Evolutionary conservation across 768 basidiomycete species (phyloP).

Genomic region (Tricholomella constricta): DNA sequence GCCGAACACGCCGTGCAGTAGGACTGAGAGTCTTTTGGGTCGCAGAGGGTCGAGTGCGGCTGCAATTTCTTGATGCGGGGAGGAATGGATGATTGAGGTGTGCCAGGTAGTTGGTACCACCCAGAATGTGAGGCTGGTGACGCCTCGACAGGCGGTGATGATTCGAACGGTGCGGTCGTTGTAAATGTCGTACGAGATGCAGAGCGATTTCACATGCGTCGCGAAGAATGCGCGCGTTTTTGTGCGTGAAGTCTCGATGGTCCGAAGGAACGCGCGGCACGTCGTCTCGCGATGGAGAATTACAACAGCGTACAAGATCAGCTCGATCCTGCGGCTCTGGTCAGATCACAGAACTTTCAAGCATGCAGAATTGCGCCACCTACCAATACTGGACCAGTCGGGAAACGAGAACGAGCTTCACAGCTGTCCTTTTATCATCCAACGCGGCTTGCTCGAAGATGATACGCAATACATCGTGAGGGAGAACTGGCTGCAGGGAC

Average conservation of each 20-base stretch:
- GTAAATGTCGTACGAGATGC: constrained; percentile 37
- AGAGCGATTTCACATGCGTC: constrained; percentile 36
- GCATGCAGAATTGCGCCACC: constrained; percentile 1
- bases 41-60: constrained; percentile 25
- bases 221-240: constrained; percentile 36
- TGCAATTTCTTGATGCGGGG: constrained; percentile 17
- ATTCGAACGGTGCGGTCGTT: constrained; percentile 31
- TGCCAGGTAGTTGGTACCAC: constrained; percentile 24
- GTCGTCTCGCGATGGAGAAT: constrained; percentile 33
- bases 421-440: constrained; percentile 31
- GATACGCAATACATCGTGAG: constrained; percentile 39
- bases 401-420: constrained; percentile 33
- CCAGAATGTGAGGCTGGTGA: constrained; percentile 40
- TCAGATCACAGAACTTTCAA: not conserved
- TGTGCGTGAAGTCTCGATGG: constrained; percentile 35
- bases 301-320: constrained; percentile 36
- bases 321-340: constrained; percentile 31
- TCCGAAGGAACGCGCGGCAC: constrained; percentile 37
- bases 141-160: constrained; percentile 34
- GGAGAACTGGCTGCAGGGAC: constrained; percentile 21
- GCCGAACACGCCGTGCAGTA: constrained; percentile 26
- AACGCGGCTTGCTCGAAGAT: constrained; percentile 36
- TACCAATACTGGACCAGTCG: constrained; percentile 35
- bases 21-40: constrained; percentile 33
- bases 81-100: constrained; percentile 3